Percentiles rank a stretch among this genome's conserved stretches.
Evolutionary conservation across 148 eudicot species (phyloP).

Genomic region (Chenopodium formosanum): DNA sequence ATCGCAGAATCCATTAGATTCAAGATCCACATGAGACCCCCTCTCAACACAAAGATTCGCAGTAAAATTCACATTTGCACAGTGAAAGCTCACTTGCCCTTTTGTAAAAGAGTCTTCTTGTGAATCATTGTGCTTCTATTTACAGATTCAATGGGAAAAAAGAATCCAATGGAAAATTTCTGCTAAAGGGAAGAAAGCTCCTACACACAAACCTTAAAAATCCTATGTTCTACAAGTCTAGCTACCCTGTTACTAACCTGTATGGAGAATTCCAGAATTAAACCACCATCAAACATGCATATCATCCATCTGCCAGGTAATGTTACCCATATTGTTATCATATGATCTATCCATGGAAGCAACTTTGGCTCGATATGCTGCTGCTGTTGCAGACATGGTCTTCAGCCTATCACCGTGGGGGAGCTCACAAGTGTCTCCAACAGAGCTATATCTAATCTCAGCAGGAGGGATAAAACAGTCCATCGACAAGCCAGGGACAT

Average conservation of each 20-base stretch:
- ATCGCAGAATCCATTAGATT: slow-evolving; percentile 31
- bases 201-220: slow-evolving; percentile 23
- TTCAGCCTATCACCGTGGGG: slow-evolving; percentile 57
- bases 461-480: slow-evolving; percentile 97
- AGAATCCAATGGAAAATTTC: slow-evolving; percentile 30
- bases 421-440: slow-evolving; percentile 58
- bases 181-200: slow-evolving; percentile 20
- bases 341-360: slow-evolving; percentile 50
- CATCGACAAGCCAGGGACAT: slow-evolving; percentile 69
- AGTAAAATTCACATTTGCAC: slow-evolving; percentile 27
- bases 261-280: slow-evolving; percentile 23
- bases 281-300: slow-evolving; percentile 35
- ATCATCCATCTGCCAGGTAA: slow-evolving; percentile 61
- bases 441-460: slow-evolving; percentile 57
- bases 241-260: slow-evolving; percentile 32
- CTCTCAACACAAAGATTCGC: slow-evolving; percentile 17
- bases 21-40: slow-evolving; percentile 24
- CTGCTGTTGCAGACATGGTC: slow-evolving; percentile 50
- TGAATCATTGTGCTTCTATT: slow-evolving; percentile 44
- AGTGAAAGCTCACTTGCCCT: slow-evolving; percentile 30
- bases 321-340: slow-evolving; percentile 39
- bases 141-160: slow-evolving; percentile 45
- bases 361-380: slow-evolving; percentile 69
- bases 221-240: slow-evolving; percentile 33
- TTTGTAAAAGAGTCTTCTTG: slow-evolving; percentile 15